A percentile compares a stretch with the other conserved stretches of the same genome.
Evolutionary conservation across 1,284 basidiomycete genomes (phyloP).

Genomic region (Paramarasmius palmivorus): DNA sequence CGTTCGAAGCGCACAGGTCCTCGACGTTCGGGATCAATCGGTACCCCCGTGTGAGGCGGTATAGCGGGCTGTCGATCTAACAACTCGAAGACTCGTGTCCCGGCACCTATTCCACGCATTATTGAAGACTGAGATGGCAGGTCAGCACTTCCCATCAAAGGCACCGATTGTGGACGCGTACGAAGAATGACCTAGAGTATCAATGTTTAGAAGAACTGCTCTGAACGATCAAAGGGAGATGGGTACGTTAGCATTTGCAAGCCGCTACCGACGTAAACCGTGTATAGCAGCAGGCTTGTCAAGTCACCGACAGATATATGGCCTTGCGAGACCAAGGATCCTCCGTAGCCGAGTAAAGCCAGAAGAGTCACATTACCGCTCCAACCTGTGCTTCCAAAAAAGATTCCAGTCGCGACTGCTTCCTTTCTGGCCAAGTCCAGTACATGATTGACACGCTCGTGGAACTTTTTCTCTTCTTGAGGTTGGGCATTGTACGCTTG

Average conservation of each 20-base stretch:
- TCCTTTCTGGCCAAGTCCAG: conserved; percentile 84
- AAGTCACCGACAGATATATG: conserved; percentile 91
- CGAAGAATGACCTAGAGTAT: conserved; percentile 53
- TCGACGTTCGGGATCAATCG: conserved; percentile 53
- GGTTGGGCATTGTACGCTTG: conserved; percentile 85
- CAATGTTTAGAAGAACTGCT: not conserved
- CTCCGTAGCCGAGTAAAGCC: conserved; percentile 90
- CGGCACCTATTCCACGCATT: conserved; percentile 92
- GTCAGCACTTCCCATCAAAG: not conserved
- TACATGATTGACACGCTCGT: conserved; percentile 67
- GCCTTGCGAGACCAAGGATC: conserved; percentile 85
- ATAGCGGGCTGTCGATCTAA: conserved; percentile 81
- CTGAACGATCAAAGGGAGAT: not conserved
- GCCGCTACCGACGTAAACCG: conserved; percentile 85
- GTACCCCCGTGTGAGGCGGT: conserved; percentile 60
- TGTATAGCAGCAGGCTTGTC: conserved; percentile 91
- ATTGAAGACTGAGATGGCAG: conserved; percentile 62
- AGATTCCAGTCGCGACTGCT: conserved; percentile 88
- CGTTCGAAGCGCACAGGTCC: conserved; percentile 79
- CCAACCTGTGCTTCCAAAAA: conserved; percentile 92
- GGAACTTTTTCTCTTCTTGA: conserved; percentile 75
- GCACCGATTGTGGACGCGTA: conserved; percentile 29
- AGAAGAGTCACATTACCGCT: conserved; percentile 94
- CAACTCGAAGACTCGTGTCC: conserved; percentile 90
- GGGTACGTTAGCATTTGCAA: conserved; percentile 79